A percentile compares a stretch with the other conserved stretches of the same genome.
These are phyloP conservation scores for Colletotrichum shisoi DNA, from an alignment of 2,329 filamentous ascomycete species.

Conservation along the genomic window DNA sequence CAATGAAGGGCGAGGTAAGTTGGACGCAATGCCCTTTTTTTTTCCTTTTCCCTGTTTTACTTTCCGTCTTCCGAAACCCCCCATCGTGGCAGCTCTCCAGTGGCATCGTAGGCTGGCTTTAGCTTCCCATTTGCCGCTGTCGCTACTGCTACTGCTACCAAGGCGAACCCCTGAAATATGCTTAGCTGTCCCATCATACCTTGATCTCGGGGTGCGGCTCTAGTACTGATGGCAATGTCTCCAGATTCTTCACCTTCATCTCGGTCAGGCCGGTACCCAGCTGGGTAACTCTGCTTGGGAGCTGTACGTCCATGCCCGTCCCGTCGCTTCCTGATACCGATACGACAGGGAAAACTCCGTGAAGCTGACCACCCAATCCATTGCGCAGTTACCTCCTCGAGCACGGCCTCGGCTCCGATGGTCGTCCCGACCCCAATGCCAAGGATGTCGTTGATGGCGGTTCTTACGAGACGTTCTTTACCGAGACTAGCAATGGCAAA, in stretches of 20 bases:
- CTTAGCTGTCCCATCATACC: conserved; percentile 4
- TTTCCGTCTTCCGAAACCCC: conserved; percentile 4
- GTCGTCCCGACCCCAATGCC: conserved; percentile 67
- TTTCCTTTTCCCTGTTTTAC: conserved; percentile 19
- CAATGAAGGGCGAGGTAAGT: conserved; percentile 67
- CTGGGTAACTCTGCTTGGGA: conserved; percentile 79
- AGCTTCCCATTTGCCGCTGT: conserved; percentile 1
- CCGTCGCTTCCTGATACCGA: conserved; percentile 12
- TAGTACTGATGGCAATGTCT: conserved; percentile 23
- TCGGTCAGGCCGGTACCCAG: conserved; percentile 76
- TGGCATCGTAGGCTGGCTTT: conserved; percentile 27
- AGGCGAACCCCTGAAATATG: conserved; percentile 28
- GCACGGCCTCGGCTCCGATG: conserved; percentile 72
- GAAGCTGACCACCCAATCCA: conserved; percentile 39
- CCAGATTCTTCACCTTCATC: conserved; percentile 69
- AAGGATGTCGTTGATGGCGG: conserved; percentile 68
- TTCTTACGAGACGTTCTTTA: conserved; percentile 77
- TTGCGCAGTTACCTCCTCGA: conserved; percentile 71
- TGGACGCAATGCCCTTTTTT: conserved; percentile 1
- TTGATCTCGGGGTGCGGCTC: conserved; percentile 23
- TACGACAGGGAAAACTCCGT: conserved; percentile 36
- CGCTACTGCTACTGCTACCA: conserved; percentile 20
- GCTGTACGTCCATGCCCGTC: conserved; percentile 63
- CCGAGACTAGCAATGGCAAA: conserved; percentile 74
- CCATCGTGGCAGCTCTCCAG: not conserved